These are phyloP conservation scores for Cystofilobasidium capitatum DNA, from an alignment of 768 basidiomycete genomes.

Conservation along the genomic window DNA sequence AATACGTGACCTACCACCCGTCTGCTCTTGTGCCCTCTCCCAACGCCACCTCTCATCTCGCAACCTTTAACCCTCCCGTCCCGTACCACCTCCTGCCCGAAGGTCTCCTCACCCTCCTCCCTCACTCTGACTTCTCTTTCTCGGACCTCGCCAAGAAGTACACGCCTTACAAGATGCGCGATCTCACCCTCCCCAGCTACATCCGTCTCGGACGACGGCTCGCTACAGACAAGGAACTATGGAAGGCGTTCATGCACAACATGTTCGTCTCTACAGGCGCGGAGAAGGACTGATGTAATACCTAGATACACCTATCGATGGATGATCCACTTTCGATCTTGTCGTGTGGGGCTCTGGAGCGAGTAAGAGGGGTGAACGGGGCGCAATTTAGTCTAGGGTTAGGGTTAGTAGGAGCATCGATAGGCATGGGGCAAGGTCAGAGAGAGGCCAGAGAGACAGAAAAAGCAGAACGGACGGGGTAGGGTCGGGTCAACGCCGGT, in stretches of 20 bases:
- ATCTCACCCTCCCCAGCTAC: conserved; percentile 72
- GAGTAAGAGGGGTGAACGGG: no score
- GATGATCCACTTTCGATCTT: no score
- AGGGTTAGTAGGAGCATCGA: no score
- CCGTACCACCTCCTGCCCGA: conserved; percentile 52
- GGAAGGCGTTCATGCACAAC: conserved; percentile 56
- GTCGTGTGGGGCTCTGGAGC: no score
- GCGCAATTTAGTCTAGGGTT: no score
- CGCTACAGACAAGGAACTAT: conserved; percentile 46
- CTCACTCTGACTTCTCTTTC: conserved; percentile 29
- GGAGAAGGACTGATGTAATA: background rate
- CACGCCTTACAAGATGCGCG: conserved; percentile 57
- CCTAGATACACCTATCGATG: no score
- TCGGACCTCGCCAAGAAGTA: background rate
- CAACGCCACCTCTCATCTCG: background rate
- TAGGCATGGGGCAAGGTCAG: no score
- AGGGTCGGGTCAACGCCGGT: no score
- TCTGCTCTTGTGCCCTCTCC: conserved; percentile 18
- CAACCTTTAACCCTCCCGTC: conserved; percentile 44
- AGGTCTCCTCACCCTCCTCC: conserved; percentile 43
- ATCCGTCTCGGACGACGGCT: conserved; percentile 56
- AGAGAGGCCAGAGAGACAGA: no score
- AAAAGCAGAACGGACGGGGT: no score
- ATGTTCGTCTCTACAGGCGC: conserved; percentile 47
- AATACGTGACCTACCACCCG: conserved; percentile 27